Base-by-base conservation (phyloP, 2,329 filamentous ascomycete species). In the Seiridium unicorne region DNA sequence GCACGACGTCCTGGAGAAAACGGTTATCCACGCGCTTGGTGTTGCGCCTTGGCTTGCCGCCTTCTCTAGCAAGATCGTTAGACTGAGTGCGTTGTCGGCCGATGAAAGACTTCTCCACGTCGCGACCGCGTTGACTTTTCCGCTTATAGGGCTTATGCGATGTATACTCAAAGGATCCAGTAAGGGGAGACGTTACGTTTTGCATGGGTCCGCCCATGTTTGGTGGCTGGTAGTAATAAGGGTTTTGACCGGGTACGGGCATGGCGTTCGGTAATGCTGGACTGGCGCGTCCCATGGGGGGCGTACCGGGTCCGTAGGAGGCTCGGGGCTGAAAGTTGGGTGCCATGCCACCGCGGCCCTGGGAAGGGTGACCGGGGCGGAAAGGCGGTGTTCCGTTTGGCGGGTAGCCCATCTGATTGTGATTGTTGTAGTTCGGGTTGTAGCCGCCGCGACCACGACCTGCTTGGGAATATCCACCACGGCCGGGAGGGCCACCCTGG, bases 161-260 rank as follows among this genome's bases (percentile, higher is more conserved):
- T 51, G 59, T 58, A n/a, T 49, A 51, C 6, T 72, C 73, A 72
- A 79, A 72, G 72, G 76, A 69, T 76, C 77, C 81, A 77, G 71
- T 70, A 70, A 77, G 78, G 76, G 77, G 81, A 77, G 71, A 70
- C 70, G 77, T 78, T 86, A 87, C 84, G 84, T 84, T 83, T 75
- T 84, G 87, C 73, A 83, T 66, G 82, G 82, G 65, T 80, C 82
- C 80, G 70, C 85, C 88, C 73, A 84, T 83, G 53, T 81, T 82
- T 69, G 84, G 81, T 57, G 80, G 81, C 66, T 79, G 79, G 62
- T 84, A 85, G 65, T 85, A 85, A 78, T 88, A 90, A 63, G 84
- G 83, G 48, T 84, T 83, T 70, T 85, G 84, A 64, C 81, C 82
- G 3, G 36, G 84, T 84, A 60, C 89, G 65, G 66, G 88, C 87